phyloP scores from a whole-genome alignment of 805 yeast species.

The Lipomyces yamadae region DNA sequence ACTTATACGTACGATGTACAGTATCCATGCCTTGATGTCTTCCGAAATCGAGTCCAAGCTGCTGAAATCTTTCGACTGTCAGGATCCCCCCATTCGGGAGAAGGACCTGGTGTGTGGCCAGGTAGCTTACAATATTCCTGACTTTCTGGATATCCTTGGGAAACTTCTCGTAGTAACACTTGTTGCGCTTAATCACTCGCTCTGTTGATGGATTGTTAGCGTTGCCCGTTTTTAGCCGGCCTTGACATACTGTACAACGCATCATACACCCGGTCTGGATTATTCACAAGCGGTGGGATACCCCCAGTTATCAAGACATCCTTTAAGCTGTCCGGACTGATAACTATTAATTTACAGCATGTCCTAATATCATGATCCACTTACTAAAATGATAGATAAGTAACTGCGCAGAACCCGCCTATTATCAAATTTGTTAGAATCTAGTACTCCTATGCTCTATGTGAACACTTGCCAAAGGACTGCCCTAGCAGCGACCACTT shows the following conservation, averaged over 20 bases:
- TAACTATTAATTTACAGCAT: constrained; percentile 16
- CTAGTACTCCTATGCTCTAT: background rate
- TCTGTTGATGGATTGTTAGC: constrained; percentile 7
- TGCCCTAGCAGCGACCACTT: constrained; percentile 63
- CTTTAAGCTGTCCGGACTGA: constrained; percentile 32
- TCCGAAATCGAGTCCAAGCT: constrained; percentile 59
- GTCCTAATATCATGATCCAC: background rate
- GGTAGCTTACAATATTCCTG: constrained; percentile 20
- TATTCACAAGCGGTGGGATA: constrained; percentile 56
- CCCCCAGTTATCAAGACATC: constrained; percentile 59
- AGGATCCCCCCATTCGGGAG: constrained; percentile 60
- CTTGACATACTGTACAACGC: constrained; percentile 49
- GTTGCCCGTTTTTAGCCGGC: background rate
- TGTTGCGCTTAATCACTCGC: constrained; percentile 53
- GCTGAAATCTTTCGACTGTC: constrained; percentile 58
- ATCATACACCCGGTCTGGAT: constrained; percentile 55
- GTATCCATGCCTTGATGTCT: constrained; percentile 56
- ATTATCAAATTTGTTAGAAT: background rate
- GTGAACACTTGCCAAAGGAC: constrained; percentile 50
- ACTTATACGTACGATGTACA: constrained; percentile 47
- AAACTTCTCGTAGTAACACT: constrained; percentile 54
- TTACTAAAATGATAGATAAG: constrained; percentile 53
- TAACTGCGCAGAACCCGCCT: constrained; percentile 55
- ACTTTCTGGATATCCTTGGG: constrained; percentile 55
- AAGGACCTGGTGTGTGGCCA: constrained; percentile 42